Conservation (phyloP, 176 grass and related monocot genomes). For the Aegilops longissima region DNA sequence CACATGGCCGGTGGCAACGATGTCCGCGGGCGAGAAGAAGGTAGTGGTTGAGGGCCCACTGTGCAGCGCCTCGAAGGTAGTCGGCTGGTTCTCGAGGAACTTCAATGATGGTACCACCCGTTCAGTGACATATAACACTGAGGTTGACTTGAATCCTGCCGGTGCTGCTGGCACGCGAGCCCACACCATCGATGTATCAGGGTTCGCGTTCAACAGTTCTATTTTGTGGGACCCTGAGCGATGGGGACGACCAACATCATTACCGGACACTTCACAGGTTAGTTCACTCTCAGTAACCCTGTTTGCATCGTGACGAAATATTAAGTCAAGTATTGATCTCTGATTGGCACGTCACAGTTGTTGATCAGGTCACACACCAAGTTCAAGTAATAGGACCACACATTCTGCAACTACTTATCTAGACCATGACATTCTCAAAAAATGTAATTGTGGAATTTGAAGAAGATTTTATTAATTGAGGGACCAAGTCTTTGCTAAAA, state of each 20-base stretch:
- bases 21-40: slow-evolving; percentile 55
- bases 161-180: slow-evolving; percentile 41
- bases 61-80: slow-evolving; percentile 72
- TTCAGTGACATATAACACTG: slow-evolving; percentile 56
- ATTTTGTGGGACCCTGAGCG: slow-evolving; percentile 90
- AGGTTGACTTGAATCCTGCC: slow-evolving; percentile 35
- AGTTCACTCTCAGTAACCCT: slow-evolving; percentile 2
- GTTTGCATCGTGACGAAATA: not conserved
- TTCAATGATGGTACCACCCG: slow-evolving; percentile 38
- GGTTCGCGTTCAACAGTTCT: slow-evolving; percentile 88
- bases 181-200: slow-evolving; percentile 54
- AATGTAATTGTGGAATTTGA: not conserved
- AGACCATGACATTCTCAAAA: not conserved
- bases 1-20: slow-evolving; percentile 84
- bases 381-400: not conserved
- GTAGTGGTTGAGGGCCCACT: slow-evolving; percentile 78
- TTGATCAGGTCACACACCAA: not conserved
- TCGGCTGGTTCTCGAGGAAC: slow-evolving; percentile 85
- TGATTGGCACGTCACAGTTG: not conserved
- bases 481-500: not conserved
- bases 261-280: slow-evolving; percentile 91
- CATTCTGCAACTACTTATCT: not conserved
- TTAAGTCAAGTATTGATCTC: not conserved
- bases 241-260: slow-evolving; percentile 71
- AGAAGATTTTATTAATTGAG: not conserved